Evolutionary conservation across 495 filamentous ascomycete species (phyloP).

Genomic region (Hypoxylon rickii): DNA sequence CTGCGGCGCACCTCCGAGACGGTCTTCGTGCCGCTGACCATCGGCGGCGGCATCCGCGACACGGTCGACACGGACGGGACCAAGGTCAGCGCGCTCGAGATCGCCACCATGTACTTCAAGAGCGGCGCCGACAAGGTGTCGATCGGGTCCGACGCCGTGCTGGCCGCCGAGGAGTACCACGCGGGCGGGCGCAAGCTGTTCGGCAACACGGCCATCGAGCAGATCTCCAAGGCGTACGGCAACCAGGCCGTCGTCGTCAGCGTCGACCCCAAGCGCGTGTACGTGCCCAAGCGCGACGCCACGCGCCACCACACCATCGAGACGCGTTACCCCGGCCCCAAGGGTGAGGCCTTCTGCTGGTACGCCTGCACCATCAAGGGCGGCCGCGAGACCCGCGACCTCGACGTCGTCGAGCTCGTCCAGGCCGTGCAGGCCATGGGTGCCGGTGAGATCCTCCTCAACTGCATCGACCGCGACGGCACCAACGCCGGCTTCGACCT

Average conservation of each 20-base stretch:
- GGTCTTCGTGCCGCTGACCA: constrained; percentile 95
- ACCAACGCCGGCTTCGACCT: constrained; percentile 95
- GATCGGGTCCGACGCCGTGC: constrained; percentile 93
- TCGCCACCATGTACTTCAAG: constrained; percentile 97
- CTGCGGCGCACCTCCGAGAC: constrained; percentile 82
- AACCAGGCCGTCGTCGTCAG: constrained; percentile 97
- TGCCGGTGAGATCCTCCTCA: constrained; percentile 87
- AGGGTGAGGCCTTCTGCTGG: constrained; percentile 87
- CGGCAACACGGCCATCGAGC: constrained; percentile 89
- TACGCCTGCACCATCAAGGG: constrained; percentile 98
- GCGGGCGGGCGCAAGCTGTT: constrained; percentile 64
- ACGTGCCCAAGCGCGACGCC: constrained; percentile 70
- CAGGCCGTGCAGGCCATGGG: constrained; percentile 95
- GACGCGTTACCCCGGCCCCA: constrained; percentile 70
- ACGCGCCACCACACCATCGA: constrained; percentile 79
- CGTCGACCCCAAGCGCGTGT: constrained; percentile 90
- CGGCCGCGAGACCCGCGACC: constrained; percentile 84
- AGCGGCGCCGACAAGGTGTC: constrained; percentile 98
- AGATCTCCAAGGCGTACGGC: constrained; percentile 90
- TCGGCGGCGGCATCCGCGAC: constrained; percentile 93
- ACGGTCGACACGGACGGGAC: constrained; percentile 89
- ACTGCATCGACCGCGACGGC: constrained; percentile 97
- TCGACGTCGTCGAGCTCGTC: constrained; percentile 87
- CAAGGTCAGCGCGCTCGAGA: constrained; percentile 80
- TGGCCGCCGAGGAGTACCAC: constrained; percentile 89